Evolutionary conservation across 2,329 filamentous ascomycete genomes (phyloP), one percentile per base, ranked within the genome.

Genomic region (Alternaria arbusti): DNA sequence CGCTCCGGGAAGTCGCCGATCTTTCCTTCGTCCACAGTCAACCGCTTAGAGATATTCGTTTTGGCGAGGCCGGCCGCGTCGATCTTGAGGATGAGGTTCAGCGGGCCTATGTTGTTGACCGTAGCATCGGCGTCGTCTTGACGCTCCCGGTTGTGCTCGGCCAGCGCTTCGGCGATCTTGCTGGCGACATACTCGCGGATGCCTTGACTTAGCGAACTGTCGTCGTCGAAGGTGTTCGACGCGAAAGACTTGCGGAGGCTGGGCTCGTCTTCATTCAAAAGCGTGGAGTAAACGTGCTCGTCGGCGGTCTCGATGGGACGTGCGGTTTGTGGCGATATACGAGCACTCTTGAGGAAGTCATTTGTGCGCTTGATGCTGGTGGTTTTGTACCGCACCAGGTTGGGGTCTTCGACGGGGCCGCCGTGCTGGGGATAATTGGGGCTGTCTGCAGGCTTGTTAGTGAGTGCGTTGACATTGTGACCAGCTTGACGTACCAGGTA

Each of bases 161-260:
- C 32, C 5, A 51, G 25, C 1, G 51, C 51, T 23, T 57, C 32
- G 1, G 57, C 54, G 22, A 65, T 63, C 62, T 69, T 63, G 50
- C 54, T 63, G 3, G 52, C 54, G 11, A 69, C 32, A 17, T 65
- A 69, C 28, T 64, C 62, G 12, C 58, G 62, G 11, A 65, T 57
- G 6, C 55, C 36, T 5, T 46, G 43, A 12, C 47, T 59, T 2
- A 64, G 28, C 0, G 43, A 30, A 4, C 57, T 56, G 4, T 58
- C 12, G 17, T 45, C 20, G 23, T 62, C 49, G 32, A 64, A 60
- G 10, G 58, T 58, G 17, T 66, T 57, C 13, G 12, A 47, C 10
- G 47, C 23, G 11, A 43, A 20, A 7, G 59, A 60, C 15, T 57
- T 54, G 43, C 40, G 7, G 30, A 9, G 17, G 20, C 36, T 49